Conservation (phyloP, 2,329 filamentous ascomycete species). For the Colletotrichum sp. region DNA sequence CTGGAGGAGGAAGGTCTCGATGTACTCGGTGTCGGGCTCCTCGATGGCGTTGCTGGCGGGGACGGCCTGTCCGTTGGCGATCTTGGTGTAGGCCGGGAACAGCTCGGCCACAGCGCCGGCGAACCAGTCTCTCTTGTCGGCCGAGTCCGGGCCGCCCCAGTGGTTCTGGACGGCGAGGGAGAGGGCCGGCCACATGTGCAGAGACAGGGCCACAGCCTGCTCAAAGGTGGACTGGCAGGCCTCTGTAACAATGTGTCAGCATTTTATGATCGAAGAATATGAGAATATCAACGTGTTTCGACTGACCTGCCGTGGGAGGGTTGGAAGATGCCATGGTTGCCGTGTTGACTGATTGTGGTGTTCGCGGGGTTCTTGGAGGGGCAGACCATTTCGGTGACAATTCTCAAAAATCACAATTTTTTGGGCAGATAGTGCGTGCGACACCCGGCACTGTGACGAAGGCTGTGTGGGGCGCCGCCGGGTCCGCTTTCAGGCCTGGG, state of each 20-base stretch:
- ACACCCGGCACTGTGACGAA: background rate
- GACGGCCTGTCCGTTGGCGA: constrained; percentile 33
- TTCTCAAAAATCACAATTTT: constrained; percentile 18
- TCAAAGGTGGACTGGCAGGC: constrained; percentile 71
- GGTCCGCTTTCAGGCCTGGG: background rate
- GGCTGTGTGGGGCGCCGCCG: constrained; percentile 4
- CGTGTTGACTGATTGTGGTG: constrained; percentile 8
- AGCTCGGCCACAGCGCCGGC: constrained; percentile 86
- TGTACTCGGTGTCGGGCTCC: constrained; percentile 74
- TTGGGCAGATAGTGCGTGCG: constrained; percentile 13
- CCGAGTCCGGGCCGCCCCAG: constrained; percentile 84
- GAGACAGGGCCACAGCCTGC: constrained; percentile 81
- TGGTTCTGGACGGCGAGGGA: constrained; percentile 84
- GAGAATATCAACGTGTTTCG: background rate
- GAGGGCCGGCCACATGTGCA: constrained; percentile 89
- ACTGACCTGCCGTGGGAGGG: constrained; percentile 18
- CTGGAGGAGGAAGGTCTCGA: constrained; percentile 85
- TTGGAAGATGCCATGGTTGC: constrained; percentile 11
- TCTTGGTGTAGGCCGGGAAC: constrained; percentile 68
- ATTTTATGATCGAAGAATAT: background rate
- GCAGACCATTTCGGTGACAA: constrained; percentile 7
- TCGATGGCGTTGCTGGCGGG: constrained; percentile 30
- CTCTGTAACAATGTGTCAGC: background rate
- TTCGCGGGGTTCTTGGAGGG: constrained; percentile 20
- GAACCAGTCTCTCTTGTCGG: constrained; percentile 96